Conservation (phyloP, 2,329 filamentous ascomycete genomes). For the Botrytis elliptica region DNA sequence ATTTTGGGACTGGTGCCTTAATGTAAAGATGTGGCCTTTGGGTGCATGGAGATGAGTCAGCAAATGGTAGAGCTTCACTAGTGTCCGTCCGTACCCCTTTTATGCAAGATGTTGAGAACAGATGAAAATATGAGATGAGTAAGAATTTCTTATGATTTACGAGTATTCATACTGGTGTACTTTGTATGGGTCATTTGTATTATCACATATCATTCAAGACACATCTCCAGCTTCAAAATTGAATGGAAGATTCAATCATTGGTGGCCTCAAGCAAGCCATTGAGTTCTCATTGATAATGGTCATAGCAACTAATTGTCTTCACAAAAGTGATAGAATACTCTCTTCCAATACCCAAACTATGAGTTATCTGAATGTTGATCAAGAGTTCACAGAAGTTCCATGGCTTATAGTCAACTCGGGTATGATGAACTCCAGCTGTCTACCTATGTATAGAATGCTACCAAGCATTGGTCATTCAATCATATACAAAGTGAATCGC, state of each 20-base stretch:
- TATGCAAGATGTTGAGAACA: slow-evolving; percentile 10
- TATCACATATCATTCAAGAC: neutral
- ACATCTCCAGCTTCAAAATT: neutral
- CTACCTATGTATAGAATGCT: too few relatives aligned
- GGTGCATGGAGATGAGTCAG: slow-evolving; percentile 17
- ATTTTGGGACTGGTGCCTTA: slow-evolving; percentile 24
- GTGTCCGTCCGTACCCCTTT: neutral
- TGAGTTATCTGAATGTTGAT: neutral
- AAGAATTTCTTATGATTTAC: neutral
- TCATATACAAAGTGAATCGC: neutral
- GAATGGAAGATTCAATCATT: neutral
- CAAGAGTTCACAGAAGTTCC: neutral
- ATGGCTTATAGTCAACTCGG: neutral
- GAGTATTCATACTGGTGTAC: neutral
- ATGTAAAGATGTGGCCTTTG: slow-evolving; percentile 30
- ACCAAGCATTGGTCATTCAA: neutral
- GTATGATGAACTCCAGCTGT: neutral
- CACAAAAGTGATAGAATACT: neutral
- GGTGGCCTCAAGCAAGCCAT: neutral
- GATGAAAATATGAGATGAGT: neutral
- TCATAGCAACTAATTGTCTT: neutral
- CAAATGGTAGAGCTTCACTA: neutral
- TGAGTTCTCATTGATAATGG: neutral
- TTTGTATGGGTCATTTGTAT: neutral
- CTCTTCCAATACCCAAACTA: neutral